Percentiles rank a stretch among this genome's conserved stretches.
These are phyloP conservation scores for Fusarium subtropicale DNA, from an alignment of 2,329 filamentous ascomycete species.

Conservation along the genomic window DNA sequence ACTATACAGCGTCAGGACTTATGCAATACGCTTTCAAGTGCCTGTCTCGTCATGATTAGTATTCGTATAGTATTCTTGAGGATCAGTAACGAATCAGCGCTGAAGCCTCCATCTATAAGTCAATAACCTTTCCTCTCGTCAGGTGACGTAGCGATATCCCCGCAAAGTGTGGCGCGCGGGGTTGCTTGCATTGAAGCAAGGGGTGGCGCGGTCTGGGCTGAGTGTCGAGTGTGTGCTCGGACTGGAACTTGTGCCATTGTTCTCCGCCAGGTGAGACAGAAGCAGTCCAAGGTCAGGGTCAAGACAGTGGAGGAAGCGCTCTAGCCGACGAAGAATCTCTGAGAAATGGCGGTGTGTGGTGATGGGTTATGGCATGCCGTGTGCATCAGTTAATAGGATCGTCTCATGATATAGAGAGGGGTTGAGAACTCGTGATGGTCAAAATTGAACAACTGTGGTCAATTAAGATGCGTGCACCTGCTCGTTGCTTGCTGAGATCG, in stretches of 20 bases:
- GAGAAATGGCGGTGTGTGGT: conserved; percentile 45
- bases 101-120: background rate
- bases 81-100: background rate
- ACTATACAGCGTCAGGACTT: no score
- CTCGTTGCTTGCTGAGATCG: conserved; percentile 17
- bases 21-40: background rate
- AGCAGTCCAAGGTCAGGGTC: background rate
- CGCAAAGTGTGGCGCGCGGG: conserved; percentile 32
- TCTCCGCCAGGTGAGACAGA: conserved; percentile 45
- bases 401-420: conserved; percentile 38
- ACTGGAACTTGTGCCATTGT: conserved; percentile 26
- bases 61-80: background rate
- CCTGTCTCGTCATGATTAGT: background rate
- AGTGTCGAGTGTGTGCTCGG: conserved; percentile 18
- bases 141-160: conserved; percentile 20
- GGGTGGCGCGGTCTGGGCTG: conserved; percentile 29
- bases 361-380: conserved; percentile 30
- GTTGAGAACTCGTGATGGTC: conserved; percentile 13
- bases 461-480: conserved; percentile 20
- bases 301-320: conserved; percentile 28
- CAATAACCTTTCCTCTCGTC: background rate
- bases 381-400: conserved; percentile 32
- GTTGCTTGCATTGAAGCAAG: conserved; percentile 29
- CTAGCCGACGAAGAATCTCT: conserved; percentile 33
- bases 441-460: conserved; percentile 7